Conservation (phyloP, 108 stramenopile genomes). For the Discostella stelligeroides region DNA sequence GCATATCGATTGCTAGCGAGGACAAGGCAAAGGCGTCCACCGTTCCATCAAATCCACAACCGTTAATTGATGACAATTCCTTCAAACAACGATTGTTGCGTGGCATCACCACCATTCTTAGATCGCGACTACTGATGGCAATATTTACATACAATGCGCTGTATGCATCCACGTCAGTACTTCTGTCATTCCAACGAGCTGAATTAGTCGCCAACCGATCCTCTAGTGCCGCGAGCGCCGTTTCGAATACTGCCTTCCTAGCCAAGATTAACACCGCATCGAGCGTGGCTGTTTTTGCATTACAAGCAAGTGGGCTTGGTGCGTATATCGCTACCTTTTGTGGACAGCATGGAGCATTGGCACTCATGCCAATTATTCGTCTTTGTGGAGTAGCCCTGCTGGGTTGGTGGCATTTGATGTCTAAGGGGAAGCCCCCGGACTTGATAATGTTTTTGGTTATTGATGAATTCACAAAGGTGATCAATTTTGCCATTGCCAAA, state of each 20-base stretch:
- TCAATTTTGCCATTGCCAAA: constrained; percentile 88
- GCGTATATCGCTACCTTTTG: constrained; percentile 67
- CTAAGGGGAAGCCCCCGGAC: constrained; percentile 74
- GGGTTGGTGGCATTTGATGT: constrained; percentile 81
- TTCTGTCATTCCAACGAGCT: constrained; percentile 88
- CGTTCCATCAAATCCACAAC: constrained; percentile 16
- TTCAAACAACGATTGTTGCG: constrained; percentile 85
- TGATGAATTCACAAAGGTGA: constrained; percentile 88
- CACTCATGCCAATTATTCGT: constrained; percentile 82
- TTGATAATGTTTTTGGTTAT: constrained; percentile 77
- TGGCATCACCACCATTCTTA: constrained; percentile 83
- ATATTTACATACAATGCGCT: constrained; percentile 94
- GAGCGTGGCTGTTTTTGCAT: constrained; percentile 77
- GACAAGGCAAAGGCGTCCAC: constrained; percentile 17
- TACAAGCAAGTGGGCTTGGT: constrained; percentile 83
- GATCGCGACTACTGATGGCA: constrained; percentile 82
- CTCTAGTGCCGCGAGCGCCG: constrained; percentile 48
- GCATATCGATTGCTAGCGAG: constrained; percentile 12
- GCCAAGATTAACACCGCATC: constrained; percentile 87
- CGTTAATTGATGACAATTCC: constrained; percentile 65
- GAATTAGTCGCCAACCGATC: constrained; percentile 78
- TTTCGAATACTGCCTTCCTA: constrained; percentile 84
- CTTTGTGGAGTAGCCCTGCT: constrained; percentile 64
- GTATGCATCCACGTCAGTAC: constrained; percentile 76
- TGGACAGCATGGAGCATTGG: constrained; percentile 76